Percentiles rank a stretch among this genome's conserved stretches.
These are phyloP conservation scores for Phytophthora pini DNA, from an alignment of 352 stramenopile genomes.

Conservation along the genomic window DNA sequence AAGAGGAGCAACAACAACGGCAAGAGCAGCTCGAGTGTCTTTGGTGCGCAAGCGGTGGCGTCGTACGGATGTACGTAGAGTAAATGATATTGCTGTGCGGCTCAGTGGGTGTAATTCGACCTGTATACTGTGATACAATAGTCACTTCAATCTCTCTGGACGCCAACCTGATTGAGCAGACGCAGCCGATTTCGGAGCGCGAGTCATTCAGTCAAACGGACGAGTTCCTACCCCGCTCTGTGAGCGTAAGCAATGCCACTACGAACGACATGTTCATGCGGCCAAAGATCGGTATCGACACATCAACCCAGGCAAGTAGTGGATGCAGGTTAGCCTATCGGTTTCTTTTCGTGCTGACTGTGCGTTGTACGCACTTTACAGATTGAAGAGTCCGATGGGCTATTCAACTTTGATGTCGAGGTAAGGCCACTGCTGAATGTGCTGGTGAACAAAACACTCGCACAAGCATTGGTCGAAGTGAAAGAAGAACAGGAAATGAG, in stretches of 20 bases:
- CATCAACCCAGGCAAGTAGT: constrained; percentile 58
- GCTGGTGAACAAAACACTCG: constrained; percentile 84
- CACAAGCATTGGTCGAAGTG: constrained; percentile 78
- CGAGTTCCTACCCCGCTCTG: constrained; percentile 53
- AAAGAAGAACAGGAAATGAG: constrained; percentile 78
- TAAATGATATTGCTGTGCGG: not conserved
- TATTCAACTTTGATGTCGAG: constrained; percentile 87
- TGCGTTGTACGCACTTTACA: constrained; percentile 22
- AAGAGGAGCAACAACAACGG: constrained; percentile 39
- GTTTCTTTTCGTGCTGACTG: not conserved
- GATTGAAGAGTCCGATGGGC: constrained; percentile 73
- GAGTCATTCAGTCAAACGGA: constrained; percentile 76
- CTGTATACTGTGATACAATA: constrained; percentile 14
- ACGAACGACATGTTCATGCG: constrained; percentile 62
- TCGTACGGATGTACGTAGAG: constrained; percentile 47
- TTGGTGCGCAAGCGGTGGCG: constrained; percentile 35
- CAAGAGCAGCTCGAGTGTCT: constrained; percentile 35
- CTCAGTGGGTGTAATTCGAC: constrained; percentile 1
- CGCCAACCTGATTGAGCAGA: constrained; percentile 71
- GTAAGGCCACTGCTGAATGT: constrained; percentile 79
- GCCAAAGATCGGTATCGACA: constrained; percentile 80
- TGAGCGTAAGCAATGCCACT: constrained; percentile 41
- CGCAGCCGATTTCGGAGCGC: constrained; percentile 34
- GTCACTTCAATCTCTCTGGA: constrained; percentile 67
- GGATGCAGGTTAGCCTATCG: not conserved